phyloP scores from a whole-genome alignment of 176 grass and related monocot genomes.

The Cymbopogon citratus region DNA sequence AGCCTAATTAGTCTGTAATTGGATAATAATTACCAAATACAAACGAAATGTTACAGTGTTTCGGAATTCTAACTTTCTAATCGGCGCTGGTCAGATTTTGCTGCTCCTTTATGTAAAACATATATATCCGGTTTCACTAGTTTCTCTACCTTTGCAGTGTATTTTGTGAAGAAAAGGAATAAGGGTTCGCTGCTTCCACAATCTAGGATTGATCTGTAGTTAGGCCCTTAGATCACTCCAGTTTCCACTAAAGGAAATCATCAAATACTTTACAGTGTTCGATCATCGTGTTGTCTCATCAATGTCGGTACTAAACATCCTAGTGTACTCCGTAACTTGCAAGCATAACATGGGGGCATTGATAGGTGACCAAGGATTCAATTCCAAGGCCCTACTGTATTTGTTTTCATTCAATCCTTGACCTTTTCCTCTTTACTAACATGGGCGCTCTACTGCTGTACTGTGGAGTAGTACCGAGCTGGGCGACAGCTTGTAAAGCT shows the following conservation, averaged over 20 bases:
- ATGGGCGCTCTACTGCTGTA: neutral
- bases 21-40: too few relatives aligned
- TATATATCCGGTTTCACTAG: too few relatives aligned
- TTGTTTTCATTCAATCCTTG: neutral
- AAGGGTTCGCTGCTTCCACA: too few relatives aligned
- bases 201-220: too few relatives aligned
- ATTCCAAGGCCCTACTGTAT: neutral
- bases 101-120: too few relatives aligned
- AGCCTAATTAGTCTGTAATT: too few relatives aligned
- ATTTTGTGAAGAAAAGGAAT: too few relatives aligned
- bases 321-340: neutral
- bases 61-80: too few relatives aligned
- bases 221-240: neutral
- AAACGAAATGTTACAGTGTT: too few relatives aligned
- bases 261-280: neutral
- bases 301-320: neutral
- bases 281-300: neutral
- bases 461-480: neutral
- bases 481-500: slow-evolving; percentile 16
- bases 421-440: neutral
- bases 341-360: slow-evolving; percentile 19
- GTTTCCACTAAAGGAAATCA: neutral
- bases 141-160: too few relatives aligned
- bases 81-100: too few relatives aligned
- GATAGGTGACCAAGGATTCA: neutral